These are phyloP conservation scores for Pterothamnion heteromorphum DNA, from an alignment of 31 red algal species.

Conservation along the genomic window DNA sequence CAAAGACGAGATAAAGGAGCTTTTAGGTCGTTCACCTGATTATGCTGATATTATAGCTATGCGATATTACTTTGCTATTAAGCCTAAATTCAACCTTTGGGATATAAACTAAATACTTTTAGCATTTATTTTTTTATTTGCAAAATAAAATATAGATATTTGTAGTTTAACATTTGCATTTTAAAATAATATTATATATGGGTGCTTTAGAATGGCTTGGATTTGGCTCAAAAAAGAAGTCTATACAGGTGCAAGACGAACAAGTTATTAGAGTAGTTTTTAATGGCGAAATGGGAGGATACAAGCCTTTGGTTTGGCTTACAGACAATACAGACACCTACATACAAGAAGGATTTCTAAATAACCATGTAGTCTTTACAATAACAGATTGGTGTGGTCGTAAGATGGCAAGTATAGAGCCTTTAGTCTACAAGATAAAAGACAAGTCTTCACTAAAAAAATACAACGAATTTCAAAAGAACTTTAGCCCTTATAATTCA, in stretches of 20 bases:
- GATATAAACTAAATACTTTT: too few relatives aligned
- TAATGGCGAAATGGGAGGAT: not conserved
- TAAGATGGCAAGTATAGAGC: too few relatives aligned
- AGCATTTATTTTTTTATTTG: not conserved
- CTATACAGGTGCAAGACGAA: not conserved
- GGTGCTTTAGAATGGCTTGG: not conserved
- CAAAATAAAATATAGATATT: not conserved
- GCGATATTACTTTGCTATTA: not conserved
- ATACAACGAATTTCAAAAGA: too few relatives aligned
- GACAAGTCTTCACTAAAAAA: too few relatives aligned
- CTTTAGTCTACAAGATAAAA: too few relatives aligned
- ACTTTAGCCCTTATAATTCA: too few relatives aligned
- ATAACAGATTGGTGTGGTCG: not conserved
- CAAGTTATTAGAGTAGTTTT: not conserved
- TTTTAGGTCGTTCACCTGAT: not conserved
- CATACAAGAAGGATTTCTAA: not conserved
- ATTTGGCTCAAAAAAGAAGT: not conserved
- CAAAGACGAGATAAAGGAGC: not conserved
- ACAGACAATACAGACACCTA: not conserved
- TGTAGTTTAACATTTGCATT: not conserved
- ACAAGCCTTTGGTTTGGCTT: not conserved
- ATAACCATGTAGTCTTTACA: not conserved
- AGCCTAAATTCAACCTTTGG: not conserved
- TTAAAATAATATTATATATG: conserved; percentile 5
- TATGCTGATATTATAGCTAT: not conserved